Evolutionary conservation across 345 rosid species (phyloP), one percentile per base, ranked within the genome.

Genomic region (Syzygium grande): DNA sequence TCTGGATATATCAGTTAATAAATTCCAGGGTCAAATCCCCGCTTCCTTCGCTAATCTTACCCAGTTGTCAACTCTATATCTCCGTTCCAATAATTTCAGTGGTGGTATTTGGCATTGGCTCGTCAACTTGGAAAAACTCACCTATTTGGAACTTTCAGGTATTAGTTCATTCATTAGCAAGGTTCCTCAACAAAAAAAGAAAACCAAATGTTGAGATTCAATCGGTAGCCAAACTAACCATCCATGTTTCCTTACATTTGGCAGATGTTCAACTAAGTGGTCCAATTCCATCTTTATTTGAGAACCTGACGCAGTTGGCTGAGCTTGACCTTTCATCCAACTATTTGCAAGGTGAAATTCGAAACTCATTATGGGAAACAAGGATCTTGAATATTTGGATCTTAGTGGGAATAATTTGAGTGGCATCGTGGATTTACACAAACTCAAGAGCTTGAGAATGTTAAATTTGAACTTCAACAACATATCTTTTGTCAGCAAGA

Each of bases 1-100:
- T 1, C 1, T n/a, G 2, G 34, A 13, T 61, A 2, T 61, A 12
- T n/a, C 19, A n/a, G 2, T 0, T 12, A 61, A n/a, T 61, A 61
- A 13, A 1, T 61, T 61, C 3, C 19, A n/a, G 2, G 73, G 73
- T 27, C 73, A 27, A 61, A 61, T 61, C 34, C 34, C 34, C 17
- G 16, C 17, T n/a, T 61, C 0, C 68, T 61, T 61, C 1, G 4
- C 73, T 2, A 61, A 61, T 61, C 73, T 61, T 61, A n/a, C 73
- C 34, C 73, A 11, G 1, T 5, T n/a, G 5, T 61, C 34, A 13
- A 0, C 0, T n/a, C 2, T 61, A 5, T 0, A 0, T 61, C 34
- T 61, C 17, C 0, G 0, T 27, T 12, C 0, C 17, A 61, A n/a
- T 13, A 27, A 61, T 61, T 61, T 61, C 2, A 61, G 9, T 2